These are phyloP conservation scores for Letharia lupina DNA, from an alignment of 495 filamentous ascomycete species.

Conservation along the genomic window DNA sequence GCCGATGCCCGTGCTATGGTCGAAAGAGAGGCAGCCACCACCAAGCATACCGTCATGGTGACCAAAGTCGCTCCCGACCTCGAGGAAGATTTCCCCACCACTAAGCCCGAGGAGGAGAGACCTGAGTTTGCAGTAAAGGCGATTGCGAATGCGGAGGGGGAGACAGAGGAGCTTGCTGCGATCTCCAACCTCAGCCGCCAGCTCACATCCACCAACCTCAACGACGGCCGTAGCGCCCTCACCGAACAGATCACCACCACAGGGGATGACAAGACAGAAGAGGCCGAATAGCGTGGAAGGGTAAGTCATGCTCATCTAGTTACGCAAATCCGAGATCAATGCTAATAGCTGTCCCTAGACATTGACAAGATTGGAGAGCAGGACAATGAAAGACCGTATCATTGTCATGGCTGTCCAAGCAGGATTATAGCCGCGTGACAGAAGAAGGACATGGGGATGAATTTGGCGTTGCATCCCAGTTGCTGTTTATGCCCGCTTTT, in stretches of 20 bases:
- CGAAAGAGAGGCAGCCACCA: not conserved
- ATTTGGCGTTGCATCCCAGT: not conserved
- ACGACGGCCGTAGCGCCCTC: not conserved
- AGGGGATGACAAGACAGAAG: not conserved
- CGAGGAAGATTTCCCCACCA: too few species aligned
- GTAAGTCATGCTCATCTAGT: not conserved
- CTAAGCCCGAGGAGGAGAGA: too few species aligned
- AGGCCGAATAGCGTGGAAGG: not conserved
- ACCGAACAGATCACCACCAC: not conserved
- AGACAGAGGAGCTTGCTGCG: not conserved
- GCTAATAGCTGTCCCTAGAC: not conserved
- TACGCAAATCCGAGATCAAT: too few species aligned
- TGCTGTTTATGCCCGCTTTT: not conserved
- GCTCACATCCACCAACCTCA: not conserved
- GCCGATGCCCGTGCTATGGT: not conserved
- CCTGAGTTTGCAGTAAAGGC: too few species aligned
- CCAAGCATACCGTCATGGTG: not conserved
- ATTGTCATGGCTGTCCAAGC: not conserved
- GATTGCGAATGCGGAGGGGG: too few species aligned
- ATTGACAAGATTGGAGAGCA: not conserved
- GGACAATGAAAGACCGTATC: not conserved
- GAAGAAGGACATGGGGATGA: not conserved
- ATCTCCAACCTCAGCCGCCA: not conserved
- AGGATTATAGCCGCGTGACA: not conserved
- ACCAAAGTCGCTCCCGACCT: too few species aligned